These are phyloP conservation scores for Silene latifolia DNA, from an alignment of 148 eudicot species.

Conservation along the genomic window DNA sequence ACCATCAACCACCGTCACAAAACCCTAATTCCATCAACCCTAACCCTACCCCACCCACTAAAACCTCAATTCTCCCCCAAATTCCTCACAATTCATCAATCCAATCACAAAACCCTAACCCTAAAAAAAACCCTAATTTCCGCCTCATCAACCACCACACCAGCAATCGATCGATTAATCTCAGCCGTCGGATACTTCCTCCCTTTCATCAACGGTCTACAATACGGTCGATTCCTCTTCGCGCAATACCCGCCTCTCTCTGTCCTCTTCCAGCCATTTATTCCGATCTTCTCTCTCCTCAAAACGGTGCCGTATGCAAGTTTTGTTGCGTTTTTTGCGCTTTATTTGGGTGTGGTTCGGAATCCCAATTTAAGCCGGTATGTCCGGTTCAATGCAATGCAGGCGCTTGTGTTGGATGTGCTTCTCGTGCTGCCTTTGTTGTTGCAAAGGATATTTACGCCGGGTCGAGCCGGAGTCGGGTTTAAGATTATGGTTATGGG, in stretches of 20 bases:
- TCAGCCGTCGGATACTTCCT: constrained; percentile 68
- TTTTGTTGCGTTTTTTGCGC: constrained; percentile 65
- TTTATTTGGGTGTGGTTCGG: constrained; percentile 65
- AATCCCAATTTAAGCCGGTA: constrained; percentile 55
- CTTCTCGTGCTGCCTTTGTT: constrained; percentile 61
- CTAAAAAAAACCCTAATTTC: constrained; percentile 9
- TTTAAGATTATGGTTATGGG: constrained; percentile 55
- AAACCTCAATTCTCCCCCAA: constrained; percentile 14
- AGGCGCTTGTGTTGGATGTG: constrained; percentile 77
- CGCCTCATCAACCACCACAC: constrained; percentile 44
- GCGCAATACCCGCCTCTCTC: constrained; percentile 54
- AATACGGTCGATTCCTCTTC: constrained; percentile 75
- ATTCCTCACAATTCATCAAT: constrained; percentile 2
- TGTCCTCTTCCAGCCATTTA: constrained; percentile 46
- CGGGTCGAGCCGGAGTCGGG: constrained; percentile 60
- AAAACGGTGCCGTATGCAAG: constrained; percentile 64
- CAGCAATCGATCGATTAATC: constrained; percentile 70
- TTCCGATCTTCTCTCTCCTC: constrained; percentile 60
- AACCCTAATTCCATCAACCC: constrained; percentile 4
- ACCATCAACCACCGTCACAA: constrained; percentile 19
- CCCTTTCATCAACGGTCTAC: constrained; percentile 81
- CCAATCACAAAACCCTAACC: neutral
- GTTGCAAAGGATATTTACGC: constrained; percentile 50
- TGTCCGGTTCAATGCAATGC: constrained; percentile 77
- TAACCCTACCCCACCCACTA: constrained; percentile 35